A percentile compares a stretch with the other conserved stretches of the same genome.
Conservation (phyloP, 179 eudicot species). For the Corrigiola litoralis region DNA sequence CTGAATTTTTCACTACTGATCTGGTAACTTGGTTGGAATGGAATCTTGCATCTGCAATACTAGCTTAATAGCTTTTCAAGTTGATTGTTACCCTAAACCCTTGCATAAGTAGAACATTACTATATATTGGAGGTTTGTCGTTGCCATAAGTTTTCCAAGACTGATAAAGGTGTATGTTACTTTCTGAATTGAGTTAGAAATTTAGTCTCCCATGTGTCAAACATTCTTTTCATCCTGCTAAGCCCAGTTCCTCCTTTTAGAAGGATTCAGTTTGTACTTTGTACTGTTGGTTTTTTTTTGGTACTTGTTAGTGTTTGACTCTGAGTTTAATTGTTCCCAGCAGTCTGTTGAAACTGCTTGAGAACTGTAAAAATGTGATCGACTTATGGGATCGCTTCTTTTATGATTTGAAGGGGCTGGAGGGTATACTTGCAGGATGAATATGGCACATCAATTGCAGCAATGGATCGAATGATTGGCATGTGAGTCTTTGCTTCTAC, state of each 20-base stretch:
- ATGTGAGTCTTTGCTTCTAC: constrained; percentile 33
- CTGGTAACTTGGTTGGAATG: too few relatives aligned
- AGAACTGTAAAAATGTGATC: neutral
- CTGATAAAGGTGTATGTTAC: neutral
- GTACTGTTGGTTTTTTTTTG: neutral
- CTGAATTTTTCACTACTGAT: too few relatives aligned
- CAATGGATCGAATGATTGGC: constrained; percentile 63
- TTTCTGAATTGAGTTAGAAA: neutral
- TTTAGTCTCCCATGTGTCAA: neutral
- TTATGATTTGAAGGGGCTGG: constrained; percentile 60
- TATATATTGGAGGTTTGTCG: neutral
- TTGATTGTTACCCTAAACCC: too few relatives aligned
- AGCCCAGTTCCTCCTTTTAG: neutral
- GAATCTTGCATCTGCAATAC: too few relatives aligned
- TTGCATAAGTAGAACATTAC: too few relatives aligned
- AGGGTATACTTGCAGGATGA: constrained; percentile 86
- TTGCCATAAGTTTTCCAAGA: neutral
- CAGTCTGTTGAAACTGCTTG: neutral
- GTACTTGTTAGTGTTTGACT: neutral
- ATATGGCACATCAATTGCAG: constrained; percentile 73
- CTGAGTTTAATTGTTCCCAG: neutral
- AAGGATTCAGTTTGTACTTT: neutral
- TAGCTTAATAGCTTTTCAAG: too few relatives aligned
- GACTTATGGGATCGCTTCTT: neutral
- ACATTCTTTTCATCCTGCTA: too few relatives aligned